Base-by-base conservation (phyloP, 805 yeast genomes). In the Kregervanrija delftensis region DNA sequence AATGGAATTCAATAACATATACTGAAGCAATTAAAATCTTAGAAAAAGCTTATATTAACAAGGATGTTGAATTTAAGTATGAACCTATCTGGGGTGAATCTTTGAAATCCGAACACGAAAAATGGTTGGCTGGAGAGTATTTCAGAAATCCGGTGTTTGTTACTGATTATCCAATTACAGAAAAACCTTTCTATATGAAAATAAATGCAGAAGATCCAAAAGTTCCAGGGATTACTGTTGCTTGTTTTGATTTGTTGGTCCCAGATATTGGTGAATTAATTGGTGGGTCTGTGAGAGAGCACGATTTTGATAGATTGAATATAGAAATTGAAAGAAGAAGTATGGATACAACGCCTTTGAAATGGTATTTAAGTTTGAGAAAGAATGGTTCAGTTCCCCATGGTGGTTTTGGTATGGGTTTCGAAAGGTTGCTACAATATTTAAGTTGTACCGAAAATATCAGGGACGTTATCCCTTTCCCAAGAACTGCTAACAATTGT, bases 381-480 rank as follows among this genome's bases (percentile, higher is more conserved):
- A 68, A 68, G 49, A 81, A 84, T 53, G 98, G 97, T 0, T 68
- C 85, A 2, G 82, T 82, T 16, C 96, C 97, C 0, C 98, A 91
- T 60, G 99, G 99, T 40, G 99, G 99, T 0, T 93, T 84, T 64
- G 99, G 99, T 0, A 69, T 93, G 71, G 99, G 99, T 0, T 79
- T 90, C 53, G 99, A 93, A 61, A 69, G 99, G 48, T 65, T 93
- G 30, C 61, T 93, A 12, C 79, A 84, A 44, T 90, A 82, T 52
- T 65, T 89, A 44, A 72, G 81, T 8, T 88, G 81, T 3, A 70
- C 83, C 14, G 90, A 83, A 30, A 93, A 90, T 58, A 78, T 93
- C 37, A 74, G 86, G 53, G 99, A 93, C 55, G 85, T 86, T 8
- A 81, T 86, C 16, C 87, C 96, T 2, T 90, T 91, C 60, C 90